phyloP scores from a whole-genome alignment of 306 rosid species.

The Vicia sativa region DNA sequence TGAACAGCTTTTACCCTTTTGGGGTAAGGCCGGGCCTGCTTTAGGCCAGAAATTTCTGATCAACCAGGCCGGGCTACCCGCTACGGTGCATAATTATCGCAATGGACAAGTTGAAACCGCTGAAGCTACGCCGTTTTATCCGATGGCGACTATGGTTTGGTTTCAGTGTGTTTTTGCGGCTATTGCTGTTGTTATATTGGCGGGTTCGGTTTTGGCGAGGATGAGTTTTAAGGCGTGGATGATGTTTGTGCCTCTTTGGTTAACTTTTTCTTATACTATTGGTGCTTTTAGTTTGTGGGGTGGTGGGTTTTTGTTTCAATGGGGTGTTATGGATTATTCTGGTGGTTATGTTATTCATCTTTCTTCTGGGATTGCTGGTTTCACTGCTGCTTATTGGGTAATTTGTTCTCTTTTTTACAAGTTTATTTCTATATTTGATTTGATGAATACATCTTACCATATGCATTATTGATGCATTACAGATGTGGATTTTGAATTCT shows the following conservation, averaged over 20 bases:
- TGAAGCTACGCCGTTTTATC: constrained; percentile 43
- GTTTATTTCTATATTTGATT: too few species aligned
- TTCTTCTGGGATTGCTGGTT: constrained; percentile 65
- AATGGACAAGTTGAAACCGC: constrained; percentile 8
- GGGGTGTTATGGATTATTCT: constrained; percentile 73
- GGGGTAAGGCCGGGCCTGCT: constrained; percentile 57
- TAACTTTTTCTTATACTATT: constrained; percentile 55
- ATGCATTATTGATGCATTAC: too few species aligned
- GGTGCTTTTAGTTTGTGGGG: constrained; percentile 67
- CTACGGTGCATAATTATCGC: neutral
- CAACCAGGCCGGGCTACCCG: constrained; percentile 30
- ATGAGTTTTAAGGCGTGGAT: constrained; percentile 62
- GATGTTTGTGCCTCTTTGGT: constrained; percentile 64
- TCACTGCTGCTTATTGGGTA: constrained; percentile 67
- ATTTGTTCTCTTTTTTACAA: neutral
- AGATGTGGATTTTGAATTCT: too few species aligned
- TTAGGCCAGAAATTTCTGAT: constrained; percentile 48
- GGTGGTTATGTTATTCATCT: constrained; percentile 75
- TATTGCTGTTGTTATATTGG: constrained; percentile 45
- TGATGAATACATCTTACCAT: neutral
- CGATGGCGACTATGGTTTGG: constrained; percentile 65
- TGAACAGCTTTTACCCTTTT: constrained; percentile 46
- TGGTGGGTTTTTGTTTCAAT: constrained; percentile 60
- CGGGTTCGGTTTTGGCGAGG: constrained; percentile 54
- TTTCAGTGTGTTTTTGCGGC: constrained; percentile 60